Evolutionary conservation across 1,284 basidiomycete species (phyloP).

Genomic region (Apiotrichum domesticum): DNA sequence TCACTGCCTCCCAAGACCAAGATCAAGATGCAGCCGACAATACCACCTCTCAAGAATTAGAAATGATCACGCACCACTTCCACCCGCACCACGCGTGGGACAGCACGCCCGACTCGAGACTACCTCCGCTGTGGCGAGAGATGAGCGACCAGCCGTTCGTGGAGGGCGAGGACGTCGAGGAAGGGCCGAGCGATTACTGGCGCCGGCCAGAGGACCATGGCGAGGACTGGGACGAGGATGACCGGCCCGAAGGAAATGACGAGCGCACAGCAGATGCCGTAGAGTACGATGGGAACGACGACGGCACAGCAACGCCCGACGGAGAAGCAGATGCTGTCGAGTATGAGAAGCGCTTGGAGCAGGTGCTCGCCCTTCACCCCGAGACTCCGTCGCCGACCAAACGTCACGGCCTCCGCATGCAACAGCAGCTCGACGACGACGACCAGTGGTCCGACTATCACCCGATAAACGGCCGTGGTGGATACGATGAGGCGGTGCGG

Average conservation of each 20-base stretch:
- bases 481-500: constrained; percentile 18
- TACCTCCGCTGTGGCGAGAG: constrained; percentile 12
- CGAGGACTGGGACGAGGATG: neutral
- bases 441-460: constrained; percentile 27
- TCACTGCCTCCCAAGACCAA: too few species aligned
- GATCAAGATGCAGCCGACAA: too few species aligned
- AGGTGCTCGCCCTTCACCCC: constrained; percentile 9
- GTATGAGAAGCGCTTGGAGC: constrained; percentile 17
- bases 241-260: neutral
- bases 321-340: constrained; percentile 8
- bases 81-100: neutral
- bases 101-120: neutral
- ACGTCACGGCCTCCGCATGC: neutral
- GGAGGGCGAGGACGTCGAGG: constrained; percentile 7
- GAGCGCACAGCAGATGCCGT: neutral
- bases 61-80: neutral
- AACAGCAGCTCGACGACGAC: neutral
- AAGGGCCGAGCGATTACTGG: constrained; percentile 23
- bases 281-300: constrained; percentile 1
- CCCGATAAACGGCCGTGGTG: constrained; percentile 3
- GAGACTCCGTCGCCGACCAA: constrained; percentile 11
- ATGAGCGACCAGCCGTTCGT: constrained; percentile 4
- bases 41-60: too few species aligned
- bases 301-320: neutral
- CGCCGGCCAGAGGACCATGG: neutral